Base-by-base conservation (phyloP, 2,329 filamentous ascomycete species). In the Colletotrichum neosansevieriae region DNA sequence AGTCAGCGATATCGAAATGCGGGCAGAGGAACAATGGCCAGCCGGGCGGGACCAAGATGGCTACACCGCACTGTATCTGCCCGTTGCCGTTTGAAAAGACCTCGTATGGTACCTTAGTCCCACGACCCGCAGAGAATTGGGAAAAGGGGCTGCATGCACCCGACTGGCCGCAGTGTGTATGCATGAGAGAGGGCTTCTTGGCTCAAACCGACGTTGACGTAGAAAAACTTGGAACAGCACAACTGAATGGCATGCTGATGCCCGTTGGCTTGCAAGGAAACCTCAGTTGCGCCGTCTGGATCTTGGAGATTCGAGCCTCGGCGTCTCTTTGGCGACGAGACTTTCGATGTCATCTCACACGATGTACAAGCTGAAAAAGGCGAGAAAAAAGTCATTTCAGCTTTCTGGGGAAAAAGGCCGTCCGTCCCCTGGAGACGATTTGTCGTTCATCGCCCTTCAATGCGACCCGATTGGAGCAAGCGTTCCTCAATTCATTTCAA, bases 31-130 rank as follows among this genome's bases (percentile, higher is more conserved):
- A 38, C 17, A 49, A 12, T 17, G 32, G 21, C 15, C 53, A 54
- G 44, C 32, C 69, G 40, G 29, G 40, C 45, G 71, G 17, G 44
- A 63, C 49, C 13, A n/a, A 34, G 11, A 32, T 45, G 49, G 74
- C 72, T 68, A 72, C 72, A 73, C 72, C 49, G 61, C 60, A 58
- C 69, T 74, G 74, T 70, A 62, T 40, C 66, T 73, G 63, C 73
- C 74, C 79, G 78, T 73, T 71, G 71, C 76, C 73, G 74, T 73
- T 77, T 76, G 76, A 77, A 72, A 76, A 72, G 74, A 72, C 73
- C 76, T 80, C 76, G 78, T 78, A 79, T 77, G 77, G 66, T 60
- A 53, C 24, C 59, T 54, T 53, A 70, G 71, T 66, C 32, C 34
- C 32, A 62, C 66, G 58, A 19, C 45, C 56, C 40, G 58, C 57